Evolutionary conservation across 1,284 basidiomycete genomes (phyloP).

Genomic region (Amylostereum areolatum): DNA sequence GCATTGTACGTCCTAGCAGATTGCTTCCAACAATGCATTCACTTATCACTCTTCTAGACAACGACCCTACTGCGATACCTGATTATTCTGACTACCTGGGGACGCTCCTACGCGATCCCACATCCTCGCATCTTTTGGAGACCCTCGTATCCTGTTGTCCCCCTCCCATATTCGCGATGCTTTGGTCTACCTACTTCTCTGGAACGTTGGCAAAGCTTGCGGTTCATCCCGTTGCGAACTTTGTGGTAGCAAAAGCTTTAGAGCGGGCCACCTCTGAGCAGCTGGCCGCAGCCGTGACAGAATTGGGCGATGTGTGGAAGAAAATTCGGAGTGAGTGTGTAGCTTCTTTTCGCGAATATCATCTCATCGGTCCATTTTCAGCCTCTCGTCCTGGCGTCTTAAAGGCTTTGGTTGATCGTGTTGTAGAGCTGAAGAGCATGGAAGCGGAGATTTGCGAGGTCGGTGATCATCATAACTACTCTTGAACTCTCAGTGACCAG

Average conservation of each 20-base stretch:
- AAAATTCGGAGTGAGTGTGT: slow-evolving; percentile 45
- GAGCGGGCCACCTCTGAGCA: slow-evolving; percentile 50
- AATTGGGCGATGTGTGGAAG: slow-evolving; percentile 49
- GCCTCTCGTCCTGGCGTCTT: slow-evolving; percentile 63
- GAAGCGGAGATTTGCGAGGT: slow-evolving; percentile 45
- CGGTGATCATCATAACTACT: slow-evolving; percentile 8
- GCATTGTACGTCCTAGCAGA: slow-evolving; percentile 35
- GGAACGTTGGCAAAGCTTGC: slow-evolving; percentile 69
- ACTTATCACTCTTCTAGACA: slow-evolving; percentile 21
- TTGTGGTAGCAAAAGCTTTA: slow-evolving; percentile 78
- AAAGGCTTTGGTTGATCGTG: slow-evolving; percentile 67
- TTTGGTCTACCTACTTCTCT: slow-evolving; percentile 79
- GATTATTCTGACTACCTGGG: slow-evolving; percentile 70
- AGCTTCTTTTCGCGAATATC: slow-evolving; percentile 18
- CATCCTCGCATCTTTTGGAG: slow-evolving; percentile 85
- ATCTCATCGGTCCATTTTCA: slow-evolving; percentile 13
- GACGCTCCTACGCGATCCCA: slow-evolving; percentile 77
- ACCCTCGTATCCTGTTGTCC: slow-evolving; percentile 65
- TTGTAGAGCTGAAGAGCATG: slow-evolving; percentile 37
- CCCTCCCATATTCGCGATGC: slow-evolving; percentile 47
- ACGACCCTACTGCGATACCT: slow-evolving; percentile 25
- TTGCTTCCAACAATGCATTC: not conserved
- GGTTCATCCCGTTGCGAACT: slow-evolving; percentile 87
- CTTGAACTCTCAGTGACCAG: no score
- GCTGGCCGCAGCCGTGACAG: slow-evolving; percentile 51